Percentiles rank a stretch among this genome's conserved stretches.
Evolutionary conservation across 495 filamentous ascomycete genomes (phyloP).

Genomic region (Trichoderma asperelloides): DNA sequence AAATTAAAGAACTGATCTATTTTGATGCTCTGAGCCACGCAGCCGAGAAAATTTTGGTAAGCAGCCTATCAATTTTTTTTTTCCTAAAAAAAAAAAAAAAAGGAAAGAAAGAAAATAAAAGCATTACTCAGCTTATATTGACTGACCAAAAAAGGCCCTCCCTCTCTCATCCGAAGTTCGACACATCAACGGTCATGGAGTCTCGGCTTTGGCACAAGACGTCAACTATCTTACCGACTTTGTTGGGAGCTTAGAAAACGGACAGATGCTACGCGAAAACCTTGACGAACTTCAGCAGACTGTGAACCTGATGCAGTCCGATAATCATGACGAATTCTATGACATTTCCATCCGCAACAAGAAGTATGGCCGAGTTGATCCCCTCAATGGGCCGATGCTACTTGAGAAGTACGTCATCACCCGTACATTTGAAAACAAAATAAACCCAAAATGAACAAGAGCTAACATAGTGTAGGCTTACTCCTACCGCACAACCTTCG

Average conservation of each 20-base stretch:
- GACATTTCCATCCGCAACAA: constrained; percentile 77
- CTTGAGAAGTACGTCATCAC: constrained; percentile 66
- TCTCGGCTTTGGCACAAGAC: constrained; percentile 70
- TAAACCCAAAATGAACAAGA: constrained; percentile 7
- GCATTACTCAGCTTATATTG: not conserved
- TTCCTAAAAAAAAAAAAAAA: too few species aligned
- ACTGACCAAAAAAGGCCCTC: constrained; percentile 45
- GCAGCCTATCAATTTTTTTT: constrained; percentile 15
- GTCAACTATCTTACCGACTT: constrained; percentile 75
- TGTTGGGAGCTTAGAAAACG: constrained; percentile 70
- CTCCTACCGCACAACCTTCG: constrained; percentile 51
- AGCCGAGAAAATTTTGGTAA: constrained; percentile 72
- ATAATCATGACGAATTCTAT: constrained; percentile 90
- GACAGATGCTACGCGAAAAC: constrained; percentile 69
- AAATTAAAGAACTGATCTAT: constrained; percentile 96
- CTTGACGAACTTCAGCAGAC: constrained; percentile 92
- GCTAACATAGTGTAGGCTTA: constrained; percentile 40
- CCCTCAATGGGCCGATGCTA: constrained; percentile 72
- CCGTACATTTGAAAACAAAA: not conserved
- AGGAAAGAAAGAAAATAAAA: too few species aligned
- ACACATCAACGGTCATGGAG: constrained; percentile 79
- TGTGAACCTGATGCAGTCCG: constrained; percentile 70
- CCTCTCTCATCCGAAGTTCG: constrained; percentile 72
- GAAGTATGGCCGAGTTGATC: constrained; percentile 90
- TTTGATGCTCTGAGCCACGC: constrained; percentile 93